Evolutionary conservation across 2,329 filamentous ascomycete species (phyloP).

Genomic region (Calcarisporium arbuscula): DNA sequence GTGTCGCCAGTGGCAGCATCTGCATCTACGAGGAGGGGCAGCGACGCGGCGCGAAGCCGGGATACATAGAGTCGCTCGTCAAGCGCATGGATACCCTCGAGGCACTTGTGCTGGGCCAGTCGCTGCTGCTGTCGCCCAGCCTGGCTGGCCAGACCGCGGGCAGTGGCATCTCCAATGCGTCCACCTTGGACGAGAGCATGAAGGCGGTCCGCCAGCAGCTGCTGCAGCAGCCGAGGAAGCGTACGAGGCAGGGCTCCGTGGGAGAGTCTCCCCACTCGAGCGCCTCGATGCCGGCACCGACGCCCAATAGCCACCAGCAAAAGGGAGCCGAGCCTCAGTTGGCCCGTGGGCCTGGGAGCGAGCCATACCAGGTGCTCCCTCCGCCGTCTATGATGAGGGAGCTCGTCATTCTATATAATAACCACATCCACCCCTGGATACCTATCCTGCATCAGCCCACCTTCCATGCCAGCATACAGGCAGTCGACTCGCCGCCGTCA

Average conservation of each 20-base stretch:
- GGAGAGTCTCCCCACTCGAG: constrained; percentile 1
- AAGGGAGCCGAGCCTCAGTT: neutral
- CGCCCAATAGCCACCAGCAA: neutral
- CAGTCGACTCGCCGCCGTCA: constrained; percentile 3
- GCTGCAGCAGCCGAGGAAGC: constrained; percentile 6
- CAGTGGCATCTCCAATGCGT: neutral
- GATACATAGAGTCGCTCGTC: constrained; percentile 9
- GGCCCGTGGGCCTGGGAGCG: neutral
- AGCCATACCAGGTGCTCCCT: constrained; percentile 2
- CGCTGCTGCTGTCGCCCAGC: constrained; percentile 5
- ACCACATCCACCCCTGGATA: constrained; percentile 9
- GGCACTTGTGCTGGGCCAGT: constrained; percentile 10
- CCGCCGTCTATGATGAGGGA: constrained; percentile 7
- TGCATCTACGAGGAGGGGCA: constrained; percentile 10
- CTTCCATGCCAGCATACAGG: constrained; percentile 4
- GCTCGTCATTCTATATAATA: constrained; percentile 8
- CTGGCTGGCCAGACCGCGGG: neutral
- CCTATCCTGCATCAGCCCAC: constrained; percentile 8
- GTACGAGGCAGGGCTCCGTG: constrained; percentile 1
- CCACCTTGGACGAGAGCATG: constrained; percentile 6
- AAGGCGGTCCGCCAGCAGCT: constrained; percentile 6
- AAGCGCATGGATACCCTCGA: constrained; percentile 11
- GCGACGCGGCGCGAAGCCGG: constrained; percentile 8
- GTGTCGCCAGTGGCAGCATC: constrained; percentile 5
- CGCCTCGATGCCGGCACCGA: neutral